Conservation (phyloP, 805 yeast species). For the Lipomyces oligophaga region DNA sequence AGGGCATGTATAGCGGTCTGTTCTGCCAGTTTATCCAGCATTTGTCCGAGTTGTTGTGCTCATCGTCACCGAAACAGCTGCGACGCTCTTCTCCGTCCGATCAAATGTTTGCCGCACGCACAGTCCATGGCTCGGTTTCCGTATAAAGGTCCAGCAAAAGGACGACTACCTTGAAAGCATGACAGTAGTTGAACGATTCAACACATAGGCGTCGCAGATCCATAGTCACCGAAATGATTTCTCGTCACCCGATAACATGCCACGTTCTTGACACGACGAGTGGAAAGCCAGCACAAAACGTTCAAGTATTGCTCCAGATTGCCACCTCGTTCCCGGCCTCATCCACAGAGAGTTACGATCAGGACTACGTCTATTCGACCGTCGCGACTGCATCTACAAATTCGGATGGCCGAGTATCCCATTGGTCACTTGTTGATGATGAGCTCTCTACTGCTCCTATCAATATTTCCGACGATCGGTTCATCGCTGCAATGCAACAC, state of each 20-base stretch:
- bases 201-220: too few relatives aligned
- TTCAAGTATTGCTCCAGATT: constrained; percentile 51
- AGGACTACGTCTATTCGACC: constrained; percentile 38
- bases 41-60: too few relatives aligned
- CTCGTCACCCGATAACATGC: constrained; percentile 68
- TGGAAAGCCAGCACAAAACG: constrained; percentile 79
- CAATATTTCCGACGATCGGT: constrained; percentile 5
- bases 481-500: constrained; percentile 42
- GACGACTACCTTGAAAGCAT: too few relatives aligned
- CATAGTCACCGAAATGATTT: too few relatives aligned
- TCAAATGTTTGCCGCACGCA: too few relatives aligned
- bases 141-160: too few relatives aligned
- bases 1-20: too few relatives aligned
- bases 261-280: constrained; percentile 80
- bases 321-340: constrained; percentile 12
- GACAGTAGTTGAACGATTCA: too few relatives aligned
- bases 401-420: constrained; percentile 70
- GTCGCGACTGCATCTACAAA: constrained; percentile 72
- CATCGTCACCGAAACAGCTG: too few relatives aligned
- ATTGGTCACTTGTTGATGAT: constrained; percentile 47
- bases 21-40: too few relatives aligned
- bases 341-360: constrained; percentile 35
- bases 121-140: too few relatives aligned
- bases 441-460: neutral
- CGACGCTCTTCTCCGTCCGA: too few relatives aligned